Percentiles rank a stretch among this genome's conserved stretches.
phyloP scores from a whole-genome alignment of 129 eudicot genomes.

The Chrysanthemum seticuspe region DNA sequence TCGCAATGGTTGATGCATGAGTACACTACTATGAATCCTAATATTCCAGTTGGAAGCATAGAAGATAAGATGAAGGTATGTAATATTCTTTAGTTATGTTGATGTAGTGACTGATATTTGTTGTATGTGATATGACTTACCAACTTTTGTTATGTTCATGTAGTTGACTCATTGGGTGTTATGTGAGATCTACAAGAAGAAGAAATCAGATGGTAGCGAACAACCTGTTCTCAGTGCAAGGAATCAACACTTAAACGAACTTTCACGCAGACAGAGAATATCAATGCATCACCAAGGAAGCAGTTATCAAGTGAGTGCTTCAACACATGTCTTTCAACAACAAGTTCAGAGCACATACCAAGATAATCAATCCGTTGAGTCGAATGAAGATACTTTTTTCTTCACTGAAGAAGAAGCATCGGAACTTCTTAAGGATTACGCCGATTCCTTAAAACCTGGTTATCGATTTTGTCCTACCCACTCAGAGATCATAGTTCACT shows the following conservation, averaged over 20 bases:
- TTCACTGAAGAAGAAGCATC: too few relatives aligned
- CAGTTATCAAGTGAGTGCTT: too few relatives aligned
- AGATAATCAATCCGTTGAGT: too few relatives aligned
- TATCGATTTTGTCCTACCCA: too few relatives aligned
- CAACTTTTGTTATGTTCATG: background rate
- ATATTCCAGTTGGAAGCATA: background rate
- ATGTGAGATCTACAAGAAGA: background rate
- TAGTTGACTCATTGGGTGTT: background rate
- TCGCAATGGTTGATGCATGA: background rate
- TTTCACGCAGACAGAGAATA: background rate
- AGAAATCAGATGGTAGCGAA: background rate
- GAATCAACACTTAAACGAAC: background rate
- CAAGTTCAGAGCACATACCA: too few relatives aligned
- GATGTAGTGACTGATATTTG: background rate
- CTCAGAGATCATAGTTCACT: too few relatives aligned
- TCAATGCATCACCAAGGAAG: background rate
- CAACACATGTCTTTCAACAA: too few relatives aligned
- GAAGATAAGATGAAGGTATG: background rate
- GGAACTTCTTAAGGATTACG: too few relatives aligned
- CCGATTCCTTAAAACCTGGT: too few relatives aligned
- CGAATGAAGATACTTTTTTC: too few relatives aligned
- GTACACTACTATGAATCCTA: background rate
- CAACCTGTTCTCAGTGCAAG: background rate
- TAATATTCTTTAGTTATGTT: too few relatives aligned
- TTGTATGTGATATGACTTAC: background rate